Evolutionary conservation across 2,329 filamentous ascomycete species (phyloP).

Genomic region (Exophiala calicioides): DNA sequence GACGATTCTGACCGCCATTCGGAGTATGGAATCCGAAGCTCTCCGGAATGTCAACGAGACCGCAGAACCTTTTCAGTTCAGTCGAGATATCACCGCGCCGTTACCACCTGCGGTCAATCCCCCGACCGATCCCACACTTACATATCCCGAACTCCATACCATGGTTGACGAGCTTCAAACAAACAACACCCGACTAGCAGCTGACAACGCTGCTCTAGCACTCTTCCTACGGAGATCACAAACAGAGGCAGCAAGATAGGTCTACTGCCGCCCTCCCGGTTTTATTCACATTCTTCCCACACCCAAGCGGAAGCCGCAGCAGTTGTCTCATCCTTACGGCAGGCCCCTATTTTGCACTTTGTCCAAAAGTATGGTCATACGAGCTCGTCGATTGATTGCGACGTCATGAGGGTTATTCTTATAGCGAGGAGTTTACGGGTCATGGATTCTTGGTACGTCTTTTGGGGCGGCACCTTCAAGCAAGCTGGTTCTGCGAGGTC

Average conservation of each 20-base stretch:
- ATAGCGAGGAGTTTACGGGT: too few species aligned
- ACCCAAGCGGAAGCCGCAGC: too few species aligned
- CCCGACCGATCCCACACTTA: not conserved
- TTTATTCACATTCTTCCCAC: too few species aligned
- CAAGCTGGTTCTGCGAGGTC: too few species aligned
- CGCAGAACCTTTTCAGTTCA: constrained; percentile 1
- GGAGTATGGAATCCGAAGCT: constrained; percentile 9
- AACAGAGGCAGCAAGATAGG: constrained; percentile 26
- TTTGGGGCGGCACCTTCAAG: too few species aligned
- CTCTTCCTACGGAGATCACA: constrained; percentile 19
- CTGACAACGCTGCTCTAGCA: constrained; percentile 13
- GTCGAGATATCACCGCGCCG: not conserved
- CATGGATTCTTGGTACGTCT: too few species aligned
- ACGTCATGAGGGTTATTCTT: too few species aligned
- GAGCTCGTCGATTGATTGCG: too few species aligned
- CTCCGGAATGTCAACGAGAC: not conserved
- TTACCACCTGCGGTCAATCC: constrained; percentile 6
- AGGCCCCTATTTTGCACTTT: too few species aligned
- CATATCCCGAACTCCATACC: constrained; percentile 7
- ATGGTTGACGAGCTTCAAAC: constrained; percentile 18
- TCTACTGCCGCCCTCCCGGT: too few species aligned
- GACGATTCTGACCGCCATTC: constrained; percentile 15
- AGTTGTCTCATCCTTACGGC: too few species aligned
- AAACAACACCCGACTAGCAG: constrained; percentile 16
- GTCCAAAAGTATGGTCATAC: too few species aligned